These are phyloP conservation scores for Fomitopsis palustris DNA, from an alignment of 1,284 basidiomycete genomes.

Conservation along the genomic window DNA sequence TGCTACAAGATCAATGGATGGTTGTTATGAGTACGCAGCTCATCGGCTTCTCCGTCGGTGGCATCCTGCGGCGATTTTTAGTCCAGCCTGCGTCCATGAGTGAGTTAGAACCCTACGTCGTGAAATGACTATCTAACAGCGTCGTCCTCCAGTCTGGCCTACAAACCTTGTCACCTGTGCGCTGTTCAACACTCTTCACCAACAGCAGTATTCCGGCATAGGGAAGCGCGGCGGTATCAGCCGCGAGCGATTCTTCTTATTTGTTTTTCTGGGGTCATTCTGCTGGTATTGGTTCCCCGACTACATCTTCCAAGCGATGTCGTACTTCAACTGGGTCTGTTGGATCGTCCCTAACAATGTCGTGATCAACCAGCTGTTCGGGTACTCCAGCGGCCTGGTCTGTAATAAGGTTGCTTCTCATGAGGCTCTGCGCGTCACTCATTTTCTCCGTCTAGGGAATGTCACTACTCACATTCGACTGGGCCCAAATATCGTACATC, in stretches of 20 bases:
- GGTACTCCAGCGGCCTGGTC: conserved; percentile 35
- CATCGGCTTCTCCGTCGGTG: conserved; percentile 68
- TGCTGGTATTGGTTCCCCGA: conserved; percentile 51
- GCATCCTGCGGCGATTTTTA: conserved; percentile 59
- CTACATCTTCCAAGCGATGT: conserved; percentile 43
- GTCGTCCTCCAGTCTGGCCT: conserved; percentile 61
- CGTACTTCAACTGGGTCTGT: conserved; percentile 55
- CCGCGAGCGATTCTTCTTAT: conserved; percentile 50
- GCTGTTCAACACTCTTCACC: conserved; percentile 59
- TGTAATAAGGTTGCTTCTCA: neutral
- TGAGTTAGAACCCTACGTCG: conserved; percentile 24
- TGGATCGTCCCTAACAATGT: conserved; percentile 51
- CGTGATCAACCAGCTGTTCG: conserved; percentile 39
- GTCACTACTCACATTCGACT: conserved; percentile 43
- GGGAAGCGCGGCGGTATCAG: conserved; percentile 39
- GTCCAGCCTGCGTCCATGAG: conserved; percentile 80
- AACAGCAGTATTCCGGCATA: conserved; percentile 50
- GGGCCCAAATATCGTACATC: conserved; percentile 46
- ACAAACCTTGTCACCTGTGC: conserved; percentile 55
- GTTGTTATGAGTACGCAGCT: conserved; percentile 49
- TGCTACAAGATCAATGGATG: conserved; percentile 63
- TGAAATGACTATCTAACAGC: neutral
- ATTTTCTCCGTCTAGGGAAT: conserved; percentile 32
- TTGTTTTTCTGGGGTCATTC: conserved; percentile 37
- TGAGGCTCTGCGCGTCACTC: neutral